These are phyloP conservation scores for Tanacetum coccineum DNA, from an alignment of 129 eudicot genomes.

Conservation along the genomic window DNA sequence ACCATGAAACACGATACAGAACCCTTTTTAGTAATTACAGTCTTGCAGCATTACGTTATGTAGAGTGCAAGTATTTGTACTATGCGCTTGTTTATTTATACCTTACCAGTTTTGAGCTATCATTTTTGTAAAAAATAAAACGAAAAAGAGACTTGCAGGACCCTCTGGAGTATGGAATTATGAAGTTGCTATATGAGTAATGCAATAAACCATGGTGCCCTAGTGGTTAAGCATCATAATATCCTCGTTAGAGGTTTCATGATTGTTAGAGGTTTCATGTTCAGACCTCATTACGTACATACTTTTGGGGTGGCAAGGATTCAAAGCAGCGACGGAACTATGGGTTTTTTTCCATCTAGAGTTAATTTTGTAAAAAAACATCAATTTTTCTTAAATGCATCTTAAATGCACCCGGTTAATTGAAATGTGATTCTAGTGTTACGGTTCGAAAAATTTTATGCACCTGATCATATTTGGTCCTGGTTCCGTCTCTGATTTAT, in stretches of 20 bases:
- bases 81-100: not conserved
- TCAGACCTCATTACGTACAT: not conserved
- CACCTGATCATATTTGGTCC: no score
- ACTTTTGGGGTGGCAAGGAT: no score
- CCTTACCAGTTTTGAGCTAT: slow-evolving; percentile 3
- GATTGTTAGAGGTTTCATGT: not conserved
- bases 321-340: no score
- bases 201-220: slow-evolving; percentile 3
- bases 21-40: not conserved
- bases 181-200: slow-evolving; percentile 11
- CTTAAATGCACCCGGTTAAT: no score
- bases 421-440: no score
- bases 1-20: not conserved
- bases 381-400: no score
- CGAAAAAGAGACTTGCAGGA: not conserved
- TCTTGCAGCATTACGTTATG: not conserved
- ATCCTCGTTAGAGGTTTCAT: no score
- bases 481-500: no score
- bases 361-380: no score
- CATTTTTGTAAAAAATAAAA: slow-evolving; percentile 1
- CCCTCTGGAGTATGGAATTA: slow-evolving; percentile 2
- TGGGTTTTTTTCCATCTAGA: no score
- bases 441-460: no score
- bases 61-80: slow-evolving; percentile 8
- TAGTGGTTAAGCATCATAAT: no score